These are phyloP conservation scores for Sporisorium exsertum DNA, from an alignment of 1,284 basidiomycete species.

Conservation along the genomic window DNA sequence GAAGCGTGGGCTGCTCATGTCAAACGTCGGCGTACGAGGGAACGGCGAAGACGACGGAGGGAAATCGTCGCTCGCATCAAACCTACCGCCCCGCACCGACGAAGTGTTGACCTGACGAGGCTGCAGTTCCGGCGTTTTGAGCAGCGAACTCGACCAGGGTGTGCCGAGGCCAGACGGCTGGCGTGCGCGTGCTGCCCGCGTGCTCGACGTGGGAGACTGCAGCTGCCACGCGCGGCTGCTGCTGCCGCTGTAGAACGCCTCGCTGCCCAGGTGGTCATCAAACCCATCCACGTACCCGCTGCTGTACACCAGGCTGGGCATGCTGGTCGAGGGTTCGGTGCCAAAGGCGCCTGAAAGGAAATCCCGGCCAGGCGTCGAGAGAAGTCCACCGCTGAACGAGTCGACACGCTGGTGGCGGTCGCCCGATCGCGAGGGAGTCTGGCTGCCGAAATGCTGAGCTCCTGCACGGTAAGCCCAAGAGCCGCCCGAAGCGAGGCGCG, in stretches of 20 bases:
- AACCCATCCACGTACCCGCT: constrained; percentile 40
- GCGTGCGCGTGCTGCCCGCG: constrained; percentile 44
- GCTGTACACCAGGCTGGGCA: constrained; percentile 53
- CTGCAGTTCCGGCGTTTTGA: constrained; percentile 53
- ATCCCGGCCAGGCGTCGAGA: constrained; percentile 43
- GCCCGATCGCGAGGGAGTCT: constrained; percentile 47
- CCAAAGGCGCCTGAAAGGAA: constrained; percentile 48
- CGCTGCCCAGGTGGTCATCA: constrained; percentile 35
- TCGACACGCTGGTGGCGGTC: constrained; percentile 43
- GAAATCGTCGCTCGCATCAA: constrained; percentile 37
- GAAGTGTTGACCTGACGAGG: constrained; percentile 36
- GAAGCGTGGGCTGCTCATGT: constrained; percentile 48
- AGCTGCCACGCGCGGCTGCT: constrained; percentile 50
- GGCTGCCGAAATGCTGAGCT: constrained; percentile 32
- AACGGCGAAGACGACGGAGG: constrained; percentile 54
- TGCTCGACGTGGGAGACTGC: constrained; percentile 54
- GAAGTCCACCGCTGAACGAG: constrained; percentile 48
- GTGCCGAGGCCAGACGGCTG: constrained; percentile 45
- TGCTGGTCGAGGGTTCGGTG: constrained; percentile 47
- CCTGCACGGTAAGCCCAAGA: constrained; percentile 42
- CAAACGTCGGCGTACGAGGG: constrained; percentile 54
- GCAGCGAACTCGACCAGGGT: constrained; percentile 41
- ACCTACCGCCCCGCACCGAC: constrained; percentile 33
- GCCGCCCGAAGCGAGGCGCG: constrained; percentile 47
- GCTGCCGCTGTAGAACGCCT: constrained; percentile 36